Base-by-base conservation (phyloP, 176 grass and related monocot species). In the Ampelocalamus luodianensis region DNA sequence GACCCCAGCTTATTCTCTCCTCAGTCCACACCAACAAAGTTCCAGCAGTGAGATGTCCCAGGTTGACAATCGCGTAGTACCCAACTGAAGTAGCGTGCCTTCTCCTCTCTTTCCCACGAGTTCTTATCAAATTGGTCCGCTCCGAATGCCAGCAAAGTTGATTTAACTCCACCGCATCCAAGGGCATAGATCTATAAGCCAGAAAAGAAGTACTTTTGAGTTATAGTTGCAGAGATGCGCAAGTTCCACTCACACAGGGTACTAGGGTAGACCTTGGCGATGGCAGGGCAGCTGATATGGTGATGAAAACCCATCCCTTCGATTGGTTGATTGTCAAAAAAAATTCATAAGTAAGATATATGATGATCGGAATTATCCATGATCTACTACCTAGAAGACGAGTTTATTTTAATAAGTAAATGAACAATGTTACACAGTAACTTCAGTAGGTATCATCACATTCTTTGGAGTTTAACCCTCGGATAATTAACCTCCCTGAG, bases 21-120 rank as follows among this genome's bases (percentile, higher is more conserved):
- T 87, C 70, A 45, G 80, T 76, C 78, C 85, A 87, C 7, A 87
- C 85, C 56, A 87, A 48, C 22, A 82, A 6, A 69, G 60, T 82
- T 24, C 71, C 71, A n/a, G 78, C 54, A 68, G 49, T 58, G 22
- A 87, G 40, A 15, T 38, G 8, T 82, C 78, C 85, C 24, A 76
- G 59, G 69, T 75, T 82, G 61, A 64, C 3, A 69, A 46, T 59
- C 37, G 67, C 46, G 17, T 87, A 82, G 45, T 68, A 82, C 60
- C 60, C 29, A 69, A 69, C 78, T 82, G 71, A 82, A 56, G 18
- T 56, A 87, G 16, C 45, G 22, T 45, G 61, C 66, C 37, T 68
- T 68, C 65, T 68, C 74, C 17, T 55, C 53, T 59, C 20, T 76
- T 76, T 23, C 38, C 24, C 40, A 3, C 27, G 32, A 24, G 6